Conservation (phyloP, 192 early-diverging fungal genomes). For the Phycomyces blakesleeanus region DNA sequence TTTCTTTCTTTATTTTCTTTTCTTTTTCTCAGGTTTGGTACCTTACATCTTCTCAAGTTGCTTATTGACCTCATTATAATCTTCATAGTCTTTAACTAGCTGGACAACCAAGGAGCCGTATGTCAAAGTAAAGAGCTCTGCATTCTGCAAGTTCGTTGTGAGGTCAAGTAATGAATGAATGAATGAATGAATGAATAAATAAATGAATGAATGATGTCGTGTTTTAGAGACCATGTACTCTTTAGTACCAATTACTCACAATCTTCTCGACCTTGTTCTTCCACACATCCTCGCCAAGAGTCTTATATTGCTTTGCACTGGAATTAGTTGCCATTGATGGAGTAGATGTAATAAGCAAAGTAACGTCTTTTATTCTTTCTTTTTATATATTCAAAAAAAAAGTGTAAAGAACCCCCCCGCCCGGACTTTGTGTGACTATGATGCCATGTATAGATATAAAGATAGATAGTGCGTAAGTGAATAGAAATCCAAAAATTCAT, state of each 20-base stretch:
- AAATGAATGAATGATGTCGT: too few relatives aligned
- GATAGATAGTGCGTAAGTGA: too few relatives aligned
- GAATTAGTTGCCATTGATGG: conserved; percentile 19
- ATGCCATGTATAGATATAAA: too few relatives aligned
- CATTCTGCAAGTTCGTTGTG: conserved; percentile 60
- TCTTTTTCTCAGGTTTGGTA: background rate
- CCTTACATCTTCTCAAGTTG: conserved; percentile 95
- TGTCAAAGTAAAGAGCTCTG: conserved; percentile 95
- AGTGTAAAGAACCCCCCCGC: too few relatives aligned
- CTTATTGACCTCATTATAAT: conserved; percentile 89
- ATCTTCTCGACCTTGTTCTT: conserved; percentile 93
- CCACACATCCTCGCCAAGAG: conserved; percentile 94
- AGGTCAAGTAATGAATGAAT: conserved; percentile 4
- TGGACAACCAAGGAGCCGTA: conserved; percentile 97
- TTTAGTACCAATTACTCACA: conserved; percentile 65
- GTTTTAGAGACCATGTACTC: too few relatives aligned
- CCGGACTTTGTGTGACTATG: too few relatives aligned
- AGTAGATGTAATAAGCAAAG: background rate
- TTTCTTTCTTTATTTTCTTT: background rate
- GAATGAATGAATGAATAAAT: background rate
- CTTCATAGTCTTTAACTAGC: conserved; percentile 90
- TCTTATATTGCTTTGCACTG: conserved; percentile 64
- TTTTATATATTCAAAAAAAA: conserved; percentile 1
- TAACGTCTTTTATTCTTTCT: background rate
- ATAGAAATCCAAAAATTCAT: too few relatives aligned